Evolutionary conservation across 2,329 filamentous ascomycete species (phyloP).

Genomic region (Ophiosphaerella narmari): DNA sequence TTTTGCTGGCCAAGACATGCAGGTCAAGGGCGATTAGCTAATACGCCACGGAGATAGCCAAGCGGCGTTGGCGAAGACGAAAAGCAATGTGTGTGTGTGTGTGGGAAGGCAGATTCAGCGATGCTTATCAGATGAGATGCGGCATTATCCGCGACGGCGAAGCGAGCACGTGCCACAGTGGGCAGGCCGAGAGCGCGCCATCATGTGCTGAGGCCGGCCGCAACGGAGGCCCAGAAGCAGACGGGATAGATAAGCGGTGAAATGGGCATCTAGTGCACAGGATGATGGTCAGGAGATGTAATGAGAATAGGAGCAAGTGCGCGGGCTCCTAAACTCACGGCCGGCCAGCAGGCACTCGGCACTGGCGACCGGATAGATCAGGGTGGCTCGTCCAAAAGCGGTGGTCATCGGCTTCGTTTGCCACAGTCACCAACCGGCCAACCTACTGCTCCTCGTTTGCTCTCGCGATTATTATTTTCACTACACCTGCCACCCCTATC

Average conservation of each 20-base stretch:
- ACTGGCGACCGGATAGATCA: not conserved
- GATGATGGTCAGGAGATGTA: not conserved
- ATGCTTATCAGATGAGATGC: slow-evolving; percentile 21
- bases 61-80: no score
- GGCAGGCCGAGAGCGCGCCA: slow-evolving; percentile 3
- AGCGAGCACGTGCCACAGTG: slow-evolving; percentile 1
- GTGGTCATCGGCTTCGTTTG: no score
- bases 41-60: no score
- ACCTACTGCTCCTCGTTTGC: no score
- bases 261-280: not conserved
- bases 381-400: not conserved
- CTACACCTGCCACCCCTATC: no score
- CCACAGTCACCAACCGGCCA: no score
- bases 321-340: not conserved
- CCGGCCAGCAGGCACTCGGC: not conserved
- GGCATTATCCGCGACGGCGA: slow-evolving; percentile 4
- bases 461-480: no score
- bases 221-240: not conserved
- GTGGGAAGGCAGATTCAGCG: no score
- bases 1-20: no score
- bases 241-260: not conserved
- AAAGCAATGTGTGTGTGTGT: no score
- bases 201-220: slow-evolving; percentile 3
- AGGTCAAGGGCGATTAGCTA: no score
- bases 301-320: not conserved